These are phyloP conservation scores for Clonostachys solani DNA, from an alignment of 2,329 filamentous ascomycete species.

Conservation along the genomic window DNA sequence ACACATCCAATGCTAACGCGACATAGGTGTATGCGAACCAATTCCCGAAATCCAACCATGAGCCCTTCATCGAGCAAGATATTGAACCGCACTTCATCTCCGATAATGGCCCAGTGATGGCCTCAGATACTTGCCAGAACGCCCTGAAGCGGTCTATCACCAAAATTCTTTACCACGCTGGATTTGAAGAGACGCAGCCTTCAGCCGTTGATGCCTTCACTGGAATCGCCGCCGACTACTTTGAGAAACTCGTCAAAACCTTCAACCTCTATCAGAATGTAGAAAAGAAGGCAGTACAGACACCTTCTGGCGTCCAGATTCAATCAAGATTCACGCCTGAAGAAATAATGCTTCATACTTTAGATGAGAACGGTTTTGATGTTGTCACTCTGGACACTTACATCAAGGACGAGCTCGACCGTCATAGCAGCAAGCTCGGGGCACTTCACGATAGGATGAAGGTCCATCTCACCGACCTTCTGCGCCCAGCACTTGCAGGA, in stretches of 20 bases:
- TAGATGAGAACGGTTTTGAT: conserved; percentile 80
- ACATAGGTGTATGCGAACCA: conserved; percentile 90
- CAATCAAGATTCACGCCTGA: conserved; percentile 74
- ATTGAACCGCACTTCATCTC: conserved; percentile 85
- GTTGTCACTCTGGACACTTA: conserved; percentile 79
- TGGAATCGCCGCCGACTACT: conserved; percentile 85
- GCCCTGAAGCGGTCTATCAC: conserved; percentile 87
- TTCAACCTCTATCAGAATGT: conserved; percentile 80
- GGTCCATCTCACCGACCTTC: conserved; percentile 82
- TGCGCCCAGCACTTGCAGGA: conserved; percentile 76
- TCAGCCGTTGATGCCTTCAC: conserved; percentile 89
- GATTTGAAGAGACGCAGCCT: conserved; percentile 95
- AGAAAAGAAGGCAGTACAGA: conserved; percentile 63
- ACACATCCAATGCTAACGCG: not conserved
- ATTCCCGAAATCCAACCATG: conserved; percentile 92
- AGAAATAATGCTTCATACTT: conserved; percentile 80
- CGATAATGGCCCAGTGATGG: conserved; percentile 85
- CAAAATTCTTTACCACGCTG: conserved; percentile 92
- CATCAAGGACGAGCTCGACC: conserved; percentile 89
- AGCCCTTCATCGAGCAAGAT: conserved; percentile 83
- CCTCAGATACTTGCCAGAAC: conserved; percentile 73
- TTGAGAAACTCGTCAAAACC: conserved; percentile 75
- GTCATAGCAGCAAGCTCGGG: conserved; percentile 71
- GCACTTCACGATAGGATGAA: conserved; percentile 95
- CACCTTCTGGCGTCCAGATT: conserved; percentile 33